These are phyloP conservation scores for Termitomyces sp. DNA, from an alignment of 1,284 basidiomycete genomes.

Conservation along the genomic window DNA sequence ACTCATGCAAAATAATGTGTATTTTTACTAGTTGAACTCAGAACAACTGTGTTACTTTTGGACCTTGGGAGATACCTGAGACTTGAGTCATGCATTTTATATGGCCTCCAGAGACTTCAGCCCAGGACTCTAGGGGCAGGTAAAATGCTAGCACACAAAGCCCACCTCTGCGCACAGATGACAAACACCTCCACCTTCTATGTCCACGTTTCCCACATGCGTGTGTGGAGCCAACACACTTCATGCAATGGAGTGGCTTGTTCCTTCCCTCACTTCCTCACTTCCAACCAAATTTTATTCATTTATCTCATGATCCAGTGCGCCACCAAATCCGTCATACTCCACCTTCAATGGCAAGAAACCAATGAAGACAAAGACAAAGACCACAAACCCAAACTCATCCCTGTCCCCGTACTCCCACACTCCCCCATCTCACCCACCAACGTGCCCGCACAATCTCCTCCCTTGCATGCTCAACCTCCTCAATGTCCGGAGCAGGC, in stretches of 20 bases:
- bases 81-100: no score
- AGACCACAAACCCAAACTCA: slow-evolving; percentile 16
- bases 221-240: slow-evolving; percentile 64
- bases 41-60: no score
- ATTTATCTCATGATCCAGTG: slow-evolving; percentile 44
- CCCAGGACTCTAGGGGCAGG: no score
- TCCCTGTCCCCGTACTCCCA: slow-evolving; percentile 16
- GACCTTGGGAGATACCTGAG: no score
- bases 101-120: no score
- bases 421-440: slow-evolving; percentile 17
- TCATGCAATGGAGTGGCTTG: slow-evolving; percentile 60
- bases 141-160: slow-evolving; percentile 45
- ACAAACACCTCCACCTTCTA: slow-evolving; percentile 71
- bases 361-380: slow-evolving; percentile 37
- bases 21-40: no score
- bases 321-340: slow-evolving; percentile 82
- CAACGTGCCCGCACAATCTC: slow-evolving; percentile 36
- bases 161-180: slow-evolving; percentile 59
- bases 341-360: slow-evolving; percentile 87
- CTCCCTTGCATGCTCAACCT: slow-evolving; percentile 45
- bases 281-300: not conserved
- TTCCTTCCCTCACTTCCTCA: slow-evolving; percentile 30
- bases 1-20: no score
- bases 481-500: slow-evolving; percentile 28
- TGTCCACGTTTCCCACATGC: slow-evolving; percentile 73